Base-by-base conservation (phyloP, 2,329 filamentous ascomycete species). In the Aaosphaeria arxii region DNA sequence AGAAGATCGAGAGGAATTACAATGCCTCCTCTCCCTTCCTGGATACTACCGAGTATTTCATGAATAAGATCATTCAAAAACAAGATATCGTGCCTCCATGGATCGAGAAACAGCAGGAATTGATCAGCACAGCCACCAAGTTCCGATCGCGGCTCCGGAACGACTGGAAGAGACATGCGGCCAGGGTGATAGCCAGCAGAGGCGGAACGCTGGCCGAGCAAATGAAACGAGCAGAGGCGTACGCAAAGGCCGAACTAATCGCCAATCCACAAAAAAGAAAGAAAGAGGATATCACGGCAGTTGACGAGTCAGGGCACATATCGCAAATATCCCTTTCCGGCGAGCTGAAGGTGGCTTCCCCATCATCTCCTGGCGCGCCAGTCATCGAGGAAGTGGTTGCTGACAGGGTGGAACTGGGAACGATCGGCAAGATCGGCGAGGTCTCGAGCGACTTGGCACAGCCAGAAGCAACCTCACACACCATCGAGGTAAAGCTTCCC, bases 51-150 rank as follows among this genome's bases (percentile, higher is more conserved):
- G 92, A 97, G 71, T 96, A 96, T 67, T 89, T 97, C 60, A 87
- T 97, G 87, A 97, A 99, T 73, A 94, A 95, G 72, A 96, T 97
- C 76, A 96, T 99, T 54, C 89, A 96, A 72, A 87, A 88, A 49
- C 94, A 99, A 70, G 91, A 96, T 17, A 89, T 97, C 50, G 89
- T 95, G 1, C 94, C 94, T 1, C 92, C 92, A 0, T 99, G 94
- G 94, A 97, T 99, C 50, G 94, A 99, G 71, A 97, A 96, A 72
- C 94, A 99, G 69, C 92, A 97, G 66, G 91, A 96, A 61, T 75
- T 97, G 5, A 79, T 84, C 7, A 84, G 82, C 51, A 81, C 88
- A 0, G 80, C 85, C 1, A 79, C 77, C 9, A 77, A 78, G 1
- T 96, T 99, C 64, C 81, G 94, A 2, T 73, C 77, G 2, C 77